Evolutionary conservation across 208 protist species (phyloP), one percentile per base, ranked within the genome.

Genomic region (Wallacemonas sp.): DNA sequence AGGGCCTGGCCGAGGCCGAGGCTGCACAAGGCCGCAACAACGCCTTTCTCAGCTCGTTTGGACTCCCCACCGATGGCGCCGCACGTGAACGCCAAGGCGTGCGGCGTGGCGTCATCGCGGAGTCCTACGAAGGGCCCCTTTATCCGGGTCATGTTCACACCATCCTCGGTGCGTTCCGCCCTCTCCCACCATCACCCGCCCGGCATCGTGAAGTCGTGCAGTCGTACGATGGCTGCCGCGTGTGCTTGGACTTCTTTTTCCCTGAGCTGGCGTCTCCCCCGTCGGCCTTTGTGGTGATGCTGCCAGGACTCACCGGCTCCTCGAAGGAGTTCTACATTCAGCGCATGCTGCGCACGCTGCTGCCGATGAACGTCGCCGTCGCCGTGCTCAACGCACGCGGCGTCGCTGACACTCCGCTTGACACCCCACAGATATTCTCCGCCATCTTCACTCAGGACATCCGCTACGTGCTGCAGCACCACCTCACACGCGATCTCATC

Each of bases 341-440:
- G n/a, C 79, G 80, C 27, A 77, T 87, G 70, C 58, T 73, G 2
- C 60, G 61, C 2, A 48, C 58, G 54, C 52, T 88, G 19, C 60
- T 71, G 36, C 30, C 24, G 9, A 29, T 65, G 19, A 68, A 72
- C 63, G 61, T 76, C 29, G 57, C 61, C 38, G 69, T 79, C 17
- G 56, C 24, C 46, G 84, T 90, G 26, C 64, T 92, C 26, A 85
- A 88, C 69, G 70, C 87, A 6, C 83, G 87, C 41, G 87, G 84
- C 8, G 71, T 89, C 30, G 70, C 56, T 0, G 76, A 80, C 60
- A 88, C 81, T 2, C 84, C 81, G 2, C 77, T 93, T 6, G 72
- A 78, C 62, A 33, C 61, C 34, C 76, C 87, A 4, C 76, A 79
- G 26, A 62, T 86, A n/a, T 88, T 88, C 43, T 79, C 69, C 24